Base-by-base conservation (phyloP, 306 rosid species). In the Castanea sativa region DNA sequence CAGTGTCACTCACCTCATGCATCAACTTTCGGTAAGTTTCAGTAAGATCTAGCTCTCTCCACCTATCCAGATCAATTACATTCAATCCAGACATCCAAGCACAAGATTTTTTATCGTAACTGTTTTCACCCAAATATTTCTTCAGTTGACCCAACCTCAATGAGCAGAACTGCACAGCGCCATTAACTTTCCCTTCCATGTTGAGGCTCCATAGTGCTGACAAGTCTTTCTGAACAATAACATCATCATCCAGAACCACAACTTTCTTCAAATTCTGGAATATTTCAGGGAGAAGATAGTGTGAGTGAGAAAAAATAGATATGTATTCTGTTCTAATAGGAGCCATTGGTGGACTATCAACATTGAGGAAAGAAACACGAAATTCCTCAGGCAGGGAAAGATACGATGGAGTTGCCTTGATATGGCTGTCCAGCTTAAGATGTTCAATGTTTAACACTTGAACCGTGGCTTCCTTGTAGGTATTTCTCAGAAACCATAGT, bases 31-130 rank as follows among this genome's bases (percentile, higher is more conserved):
- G 76, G 87, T 87, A 91, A 65, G 90, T 88, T 87, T 88, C 88
- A 71, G 93, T 90, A 75, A 95, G 90, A 83, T 90, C 92, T 76
- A 92, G 90, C 84, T 91, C 88, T 83, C 98, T 90, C 99, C 99
- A 95, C 77, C 85, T 92, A 55, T 63, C 94, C 77, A 95, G 91
- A 83, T 95, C 91, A 84, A 95, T 84, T 82, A 95, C 76, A 83
- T 95, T 95, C 92, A 95, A 85, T 56, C 98, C 98, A 29, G 99
- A 91, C 96, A 95, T 91, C 99, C 99, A 95, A 60, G 85, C 89
- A 75, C 99, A 95, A 29, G 94, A 86, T 73, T 80, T 77, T 65
- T 80, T 83, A 74, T 70, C 19, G 52, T 80, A 87, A 75, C 83
- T 82, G 76, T 75, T 90, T 81, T 81, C 82, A 15, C 97, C 93